phyloP scores from a whole-genome alignment of 495 filamentous ascomycete species.

The Hypoxylon fuscum region DNA sequence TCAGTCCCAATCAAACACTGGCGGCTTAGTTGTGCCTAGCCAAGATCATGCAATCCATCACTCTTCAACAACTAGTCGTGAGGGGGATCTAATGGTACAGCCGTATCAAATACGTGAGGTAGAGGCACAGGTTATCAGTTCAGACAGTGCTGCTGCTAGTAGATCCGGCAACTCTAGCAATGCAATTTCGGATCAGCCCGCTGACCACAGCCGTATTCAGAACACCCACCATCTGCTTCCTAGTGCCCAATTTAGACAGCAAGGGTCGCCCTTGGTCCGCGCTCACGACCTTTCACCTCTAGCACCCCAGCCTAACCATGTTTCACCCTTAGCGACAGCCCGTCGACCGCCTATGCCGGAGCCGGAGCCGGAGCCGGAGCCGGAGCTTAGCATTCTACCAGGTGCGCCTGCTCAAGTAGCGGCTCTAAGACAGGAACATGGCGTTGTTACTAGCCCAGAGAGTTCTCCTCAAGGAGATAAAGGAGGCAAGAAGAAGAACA shows the following conservation, averaged over 20 bases:
- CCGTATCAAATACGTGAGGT: conserved; percentile 27
- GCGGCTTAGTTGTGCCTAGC: conserved; percentile 4
- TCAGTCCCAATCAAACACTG: conserved; percentile 11
- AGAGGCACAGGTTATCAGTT: conserved; percentile 42
- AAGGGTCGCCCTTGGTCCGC: conserved; percentile 50
- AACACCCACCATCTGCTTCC: conserved; percentile 46
- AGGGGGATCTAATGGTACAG: conserved; percentile 3
- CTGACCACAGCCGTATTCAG: conserved; percentile 47
- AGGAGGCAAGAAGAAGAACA: conserved; percentile 49
- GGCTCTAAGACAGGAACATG: conserved; percentile 55
- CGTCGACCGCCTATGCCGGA: conserved; percentile 64
- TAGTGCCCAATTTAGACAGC: conserved; percentile 43
- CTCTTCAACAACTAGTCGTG: conserved; percentile 12
- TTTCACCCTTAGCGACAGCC: conserved; percentile 76
- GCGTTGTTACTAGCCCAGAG: conserved; percentile 58
- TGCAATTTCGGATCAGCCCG: conserved; percentile 47
- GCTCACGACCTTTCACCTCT: conserved; percentile 70
- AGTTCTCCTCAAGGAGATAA: conserved; percentile 58
- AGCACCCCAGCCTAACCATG: conserved; percentile 82
- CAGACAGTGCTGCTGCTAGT: conserved; percentile 51
- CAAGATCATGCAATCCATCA: conserved; percentile 11
- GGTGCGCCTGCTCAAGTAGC: conserved; percentile 60
- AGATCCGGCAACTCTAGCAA: conserved; percentile 54
- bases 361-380: conserved; percentile 45
- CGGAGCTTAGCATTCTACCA: conserved; percentile 40